phyloP scores from a whole-genome alignment of 106 monocot species.

The Alisma plantagoaquatica region DNA sequence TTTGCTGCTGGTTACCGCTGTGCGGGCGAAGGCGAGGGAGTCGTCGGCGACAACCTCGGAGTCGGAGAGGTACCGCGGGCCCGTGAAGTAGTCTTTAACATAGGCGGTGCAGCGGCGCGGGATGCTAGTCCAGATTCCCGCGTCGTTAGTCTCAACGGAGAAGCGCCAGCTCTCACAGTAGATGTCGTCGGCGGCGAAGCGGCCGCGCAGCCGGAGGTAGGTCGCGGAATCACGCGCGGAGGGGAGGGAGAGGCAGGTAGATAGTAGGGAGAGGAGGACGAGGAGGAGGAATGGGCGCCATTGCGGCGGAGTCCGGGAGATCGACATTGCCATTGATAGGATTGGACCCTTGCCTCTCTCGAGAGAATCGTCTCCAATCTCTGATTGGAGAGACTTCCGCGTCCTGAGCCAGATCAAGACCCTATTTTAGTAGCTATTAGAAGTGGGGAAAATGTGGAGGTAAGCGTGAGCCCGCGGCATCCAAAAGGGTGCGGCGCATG shows the following conservation, averaged over 20 bases:
- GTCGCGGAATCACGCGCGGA: background rate
- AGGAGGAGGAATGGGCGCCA: slow-evolving; percentile 5
- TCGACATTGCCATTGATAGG: too few species aligned
- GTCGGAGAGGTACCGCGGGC: slow-evolving; percentile 20
- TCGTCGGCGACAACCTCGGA: slow-evolving; percentile 7
- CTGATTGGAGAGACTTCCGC: too few species aligned
- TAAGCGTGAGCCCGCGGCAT: too few species aligned
- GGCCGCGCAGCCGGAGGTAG: background rate
- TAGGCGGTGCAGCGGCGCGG: slow-evolving; percentile 9
- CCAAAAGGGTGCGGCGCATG: too few species aligned
- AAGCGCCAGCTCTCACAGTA: slow-evolving; percentile 29
- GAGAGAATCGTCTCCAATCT: too few species aligned
- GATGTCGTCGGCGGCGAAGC: background rate
- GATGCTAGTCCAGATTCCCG: slow-evolving; percentile 9
- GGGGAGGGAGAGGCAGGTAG: slow-evolving; percentile 3
- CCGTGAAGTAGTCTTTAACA: slow-evolving; percentile 21
- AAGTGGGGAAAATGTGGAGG: too few species aligned
- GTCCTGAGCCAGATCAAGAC: too few species aligned
- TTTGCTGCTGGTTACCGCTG: background rate
- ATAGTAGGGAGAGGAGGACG: background rate
- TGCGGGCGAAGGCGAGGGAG: slow-evolving; percentile 11
- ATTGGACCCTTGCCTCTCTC: slow-evolving; percentile 2
- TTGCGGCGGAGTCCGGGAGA: background rate
- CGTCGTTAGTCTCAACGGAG: slow-evolving; percentile 27
- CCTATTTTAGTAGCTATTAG: too few species aligned